A percentile compares a stretch with the other conserved stretches of the same genome.
These are phyloP conservation scores for Psilocybe tampanensis DNA, from an alignment of 768 basidiomycete species.

Conservation along the genomic window DNA sequence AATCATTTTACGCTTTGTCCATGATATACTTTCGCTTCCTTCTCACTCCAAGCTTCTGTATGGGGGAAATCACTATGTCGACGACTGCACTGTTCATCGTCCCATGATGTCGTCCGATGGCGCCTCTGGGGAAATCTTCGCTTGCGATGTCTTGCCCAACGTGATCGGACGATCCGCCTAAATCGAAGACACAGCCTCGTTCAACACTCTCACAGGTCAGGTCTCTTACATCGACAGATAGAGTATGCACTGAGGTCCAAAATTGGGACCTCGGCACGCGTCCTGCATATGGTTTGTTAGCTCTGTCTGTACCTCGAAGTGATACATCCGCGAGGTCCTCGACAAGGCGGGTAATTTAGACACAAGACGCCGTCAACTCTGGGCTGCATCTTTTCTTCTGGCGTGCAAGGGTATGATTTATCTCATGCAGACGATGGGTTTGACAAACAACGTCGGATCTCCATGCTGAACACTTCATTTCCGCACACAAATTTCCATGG, in stretches of 20 bases:
- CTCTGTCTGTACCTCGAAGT: not conserved
- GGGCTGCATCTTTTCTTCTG: too few species aligned
- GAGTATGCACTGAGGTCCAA: not conserved
- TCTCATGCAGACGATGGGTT: not conserved
- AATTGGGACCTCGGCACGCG: not conserved
- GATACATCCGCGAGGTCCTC: not conserved
- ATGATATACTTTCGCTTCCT: not conserved
- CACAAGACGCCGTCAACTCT: not conserved
- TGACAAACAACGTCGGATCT: not conserved
- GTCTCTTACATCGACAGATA: not conserved
- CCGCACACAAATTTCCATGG: not conserved
- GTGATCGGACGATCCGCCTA: slow-evolving; percentile 5
- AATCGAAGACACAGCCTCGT: not conserved
- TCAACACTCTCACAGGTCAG: slow-evolving; percentile 1
- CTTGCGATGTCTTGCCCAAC: not conserved
- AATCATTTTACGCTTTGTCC: not conserved
- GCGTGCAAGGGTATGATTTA: too few species aligned
- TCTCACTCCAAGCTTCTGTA: not conserved
- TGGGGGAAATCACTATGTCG: slow-evolving; percentile 1
- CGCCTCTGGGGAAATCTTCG: not conserved
- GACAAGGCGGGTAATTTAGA: not conserved
- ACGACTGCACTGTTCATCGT: not conserved
- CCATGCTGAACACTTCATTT: not conserved
- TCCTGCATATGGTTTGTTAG: not conserved
- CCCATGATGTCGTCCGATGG: not conserved